These are phyloP conservation scores for Tylopilus cervinicoccineus DNA, from an alignment of 768 basidiomycete species.

Conservation along the genomic window DNA sequence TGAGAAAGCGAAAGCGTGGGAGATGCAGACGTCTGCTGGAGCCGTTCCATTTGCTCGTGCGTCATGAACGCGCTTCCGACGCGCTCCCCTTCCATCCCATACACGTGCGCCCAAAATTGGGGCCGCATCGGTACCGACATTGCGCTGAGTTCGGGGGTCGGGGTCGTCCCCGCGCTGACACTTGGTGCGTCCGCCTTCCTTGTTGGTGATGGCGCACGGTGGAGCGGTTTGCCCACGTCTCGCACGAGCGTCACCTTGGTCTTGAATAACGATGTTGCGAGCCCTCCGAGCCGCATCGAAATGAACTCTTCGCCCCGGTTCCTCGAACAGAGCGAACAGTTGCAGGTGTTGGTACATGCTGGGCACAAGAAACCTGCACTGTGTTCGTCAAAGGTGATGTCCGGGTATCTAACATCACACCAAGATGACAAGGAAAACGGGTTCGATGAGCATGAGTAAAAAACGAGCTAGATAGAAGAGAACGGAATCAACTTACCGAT, in stretches of 20 bases:
- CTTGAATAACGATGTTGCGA: constrained; percentile 20
- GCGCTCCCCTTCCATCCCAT: constrained; percentile 26
- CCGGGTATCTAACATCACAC: constrained; percentile 33
- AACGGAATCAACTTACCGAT: constrained; percentile 25
- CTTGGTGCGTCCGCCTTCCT: neutral
- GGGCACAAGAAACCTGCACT: constrained; percentile 41
- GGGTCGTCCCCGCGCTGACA: neutral
- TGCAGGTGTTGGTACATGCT: constrained; percentile 41
- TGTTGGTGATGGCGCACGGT: neutral
- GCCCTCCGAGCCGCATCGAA: constrained; percentile 25
- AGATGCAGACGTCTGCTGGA: neutral
- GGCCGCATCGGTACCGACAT: neutral
- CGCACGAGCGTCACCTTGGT: constrained; percentile 24
- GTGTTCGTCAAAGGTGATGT: constrained; percentile 33
- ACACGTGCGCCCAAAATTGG: constrained; percentile 34
- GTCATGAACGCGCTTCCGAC: constrained; percentile 27
- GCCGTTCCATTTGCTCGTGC: constrained; percentile 3
- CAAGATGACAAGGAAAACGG: neutral
- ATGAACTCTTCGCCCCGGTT: constrained; percentile 47
- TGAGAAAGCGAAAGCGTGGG: neutral
- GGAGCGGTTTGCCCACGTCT: constrained; percentile 4
- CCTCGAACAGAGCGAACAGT: constrained; percentile 43
- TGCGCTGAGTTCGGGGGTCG: constrained; percentile 2
- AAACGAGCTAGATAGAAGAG: neutral
- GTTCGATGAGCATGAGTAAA: constrained; percentile 9